Conservation (phyloP, 345 rosid species). For the Ailanthus altissimus region DNA sequence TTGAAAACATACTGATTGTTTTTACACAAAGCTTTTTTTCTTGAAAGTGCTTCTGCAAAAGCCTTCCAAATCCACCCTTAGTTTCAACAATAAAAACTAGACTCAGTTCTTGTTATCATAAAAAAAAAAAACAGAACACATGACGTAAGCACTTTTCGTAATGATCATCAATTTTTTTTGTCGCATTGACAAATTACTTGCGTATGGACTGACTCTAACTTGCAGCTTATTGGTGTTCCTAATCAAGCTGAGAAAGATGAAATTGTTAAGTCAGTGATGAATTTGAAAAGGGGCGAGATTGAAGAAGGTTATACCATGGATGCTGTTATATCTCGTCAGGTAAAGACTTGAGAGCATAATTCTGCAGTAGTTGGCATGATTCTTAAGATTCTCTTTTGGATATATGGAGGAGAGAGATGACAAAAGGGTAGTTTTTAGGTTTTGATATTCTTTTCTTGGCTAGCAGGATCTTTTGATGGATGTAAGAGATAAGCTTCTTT, state of each 20-base stretch:
- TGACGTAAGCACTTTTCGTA: background rate
- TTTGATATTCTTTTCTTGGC: conserved; percentile 3
- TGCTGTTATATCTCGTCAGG: conserved; percentile 75
- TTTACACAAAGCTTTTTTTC: background rate
- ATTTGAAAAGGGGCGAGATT: conserved; percentile 67
- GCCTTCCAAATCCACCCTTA: too few relatives aligned
- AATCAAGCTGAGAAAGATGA: conserved; percentile 89
- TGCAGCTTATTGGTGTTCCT: conserved; percentile 77
- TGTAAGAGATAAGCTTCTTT: conserved; percentile 89
- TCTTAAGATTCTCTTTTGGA: background rate
- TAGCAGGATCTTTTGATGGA: conserved; percentile 87
- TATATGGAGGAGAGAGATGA: background rate
- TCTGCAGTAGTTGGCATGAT: background rate
- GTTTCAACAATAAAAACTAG: too few relatives aligned
- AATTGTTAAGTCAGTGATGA: conserved; percentile 78
- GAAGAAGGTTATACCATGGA: conserved; percentile 94
- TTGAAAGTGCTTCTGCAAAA: too few relatives aligned
- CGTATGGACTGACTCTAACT: conserved; percentile 10
- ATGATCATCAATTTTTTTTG: background rate
- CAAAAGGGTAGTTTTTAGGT: background rate
- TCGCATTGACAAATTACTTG: background rate
- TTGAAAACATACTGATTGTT: background rate
- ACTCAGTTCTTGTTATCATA: too few relatives aligned
- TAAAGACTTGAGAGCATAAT: conserved; percentile 27
- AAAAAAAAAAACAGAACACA: too few relatives aligned